phyloP scores from a whole-genome alignment of 176 grass and related monocot genomes.

The Zea luxurians region DNA sequence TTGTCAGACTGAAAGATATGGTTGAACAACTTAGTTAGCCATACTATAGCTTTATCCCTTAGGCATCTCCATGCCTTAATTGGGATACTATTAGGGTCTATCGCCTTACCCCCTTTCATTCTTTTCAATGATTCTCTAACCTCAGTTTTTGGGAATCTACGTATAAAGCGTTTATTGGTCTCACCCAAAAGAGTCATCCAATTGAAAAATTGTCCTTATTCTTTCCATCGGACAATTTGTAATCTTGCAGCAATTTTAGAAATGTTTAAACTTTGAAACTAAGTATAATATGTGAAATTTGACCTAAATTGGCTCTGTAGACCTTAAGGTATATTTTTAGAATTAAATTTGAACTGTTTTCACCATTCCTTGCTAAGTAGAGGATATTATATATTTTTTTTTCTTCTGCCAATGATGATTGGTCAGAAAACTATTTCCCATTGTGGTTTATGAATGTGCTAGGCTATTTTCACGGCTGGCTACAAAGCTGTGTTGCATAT shows the following conservation, averaged over 20 bases:
- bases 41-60: too few relatives aligned
- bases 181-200: too few relatives aligned
- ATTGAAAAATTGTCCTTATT: too few relatives aligned
- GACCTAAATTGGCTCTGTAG: not conserved
- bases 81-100: too few relatives aligned
- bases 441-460: constrained; percentile 6
- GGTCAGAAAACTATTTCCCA: not conserved
- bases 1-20: too few relatives aligned
- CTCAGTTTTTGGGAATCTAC: too few relatives aligned
- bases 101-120: too few relatives aligned
- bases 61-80: too few relatives aligned
- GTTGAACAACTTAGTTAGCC: too few relatives aligned
- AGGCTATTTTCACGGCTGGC: constrained; percentile 98
- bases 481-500: constrained; percentile 96
- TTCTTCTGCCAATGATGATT: not conserved
- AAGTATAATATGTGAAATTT: not conserved
- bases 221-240: too few relatives aligned
- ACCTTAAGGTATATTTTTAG: not conserved
- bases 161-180: too few relatives aligned
- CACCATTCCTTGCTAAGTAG: not conserved
- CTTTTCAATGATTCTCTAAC: too few relatives aligned
- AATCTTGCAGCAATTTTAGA: not conserved
- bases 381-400: not conserved
- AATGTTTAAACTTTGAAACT: not conserved
- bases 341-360: not conserved